Conservation (phyloP, 192 early-diverging fungal species). For the Dissophora globulifera region DNA sequence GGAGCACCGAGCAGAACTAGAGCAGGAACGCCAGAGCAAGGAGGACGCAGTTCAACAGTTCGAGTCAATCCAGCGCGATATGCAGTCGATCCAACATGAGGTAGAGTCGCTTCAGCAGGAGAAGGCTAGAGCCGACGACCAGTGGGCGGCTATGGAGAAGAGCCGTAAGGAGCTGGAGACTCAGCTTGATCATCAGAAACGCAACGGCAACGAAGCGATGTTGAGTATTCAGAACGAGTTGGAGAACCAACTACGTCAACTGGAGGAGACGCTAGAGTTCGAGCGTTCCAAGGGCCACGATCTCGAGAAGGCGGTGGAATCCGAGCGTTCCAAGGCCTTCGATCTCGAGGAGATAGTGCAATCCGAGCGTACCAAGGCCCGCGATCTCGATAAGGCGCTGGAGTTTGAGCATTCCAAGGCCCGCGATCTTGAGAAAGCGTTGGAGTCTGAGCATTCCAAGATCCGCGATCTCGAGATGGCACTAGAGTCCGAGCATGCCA, state of each 20-base stretch:
- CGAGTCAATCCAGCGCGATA: constrained; percentile 8
- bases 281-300: too few species aligned
- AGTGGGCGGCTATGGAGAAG: constrained; percentile 2
- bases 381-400: too few species aligned
- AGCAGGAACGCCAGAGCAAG: constrained; percentile 21
- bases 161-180: constrained; percentile 11
- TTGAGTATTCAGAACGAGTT: constrained; percentile 14
- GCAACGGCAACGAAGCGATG: constrained; percentile 22
- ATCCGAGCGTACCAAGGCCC: too few species aligned
- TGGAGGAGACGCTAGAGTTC: too few species aligned
- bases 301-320: too few species aligned
- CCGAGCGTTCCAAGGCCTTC: too few species aligned
- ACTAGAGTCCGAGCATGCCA: too few species aligned
- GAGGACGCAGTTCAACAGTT: constrained; percentile 19
- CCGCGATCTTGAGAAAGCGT: too few species aligned
- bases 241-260: constrained; percentile 9
- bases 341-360: too few species aligned
- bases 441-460: too few species aligned
- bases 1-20: constrained; percentile 1
- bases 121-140: neutral
- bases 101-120: neutral
- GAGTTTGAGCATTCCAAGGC: too few species aligned
- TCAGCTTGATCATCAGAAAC: constrained; percentile 14
- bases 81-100: constrained; percentile 1
- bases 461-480: too few species aligned